A percentile compares a stretch with the other conserved stretches of the same genome.
phyloP scores from a whole-genome alignment of 306 rosid species.

The Gillenia trifoliata region DNA sequence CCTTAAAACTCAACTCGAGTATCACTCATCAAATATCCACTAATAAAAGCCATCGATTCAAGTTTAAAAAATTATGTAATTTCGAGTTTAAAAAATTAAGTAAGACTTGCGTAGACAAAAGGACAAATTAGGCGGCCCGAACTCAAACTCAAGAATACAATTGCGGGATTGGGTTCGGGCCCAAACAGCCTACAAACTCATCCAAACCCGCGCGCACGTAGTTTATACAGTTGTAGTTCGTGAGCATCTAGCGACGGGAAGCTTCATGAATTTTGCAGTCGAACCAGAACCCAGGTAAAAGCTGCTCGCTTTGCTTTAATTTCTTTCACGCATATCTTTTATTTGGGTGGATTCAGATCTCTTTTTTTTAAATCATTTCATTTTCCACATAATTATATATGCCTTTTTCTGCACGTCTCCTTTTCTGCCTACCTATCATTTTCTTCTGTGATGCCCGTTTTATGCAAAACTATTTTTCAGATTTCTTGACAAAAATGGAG shows the following conservation, averaged over 20 bases:
- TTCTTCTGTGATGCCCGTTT: not conserved
- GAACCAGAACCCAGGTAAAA: not conserved
- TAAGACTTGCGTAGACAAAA: too few relatives aligned
- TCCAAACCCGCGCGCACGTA: not conserved
- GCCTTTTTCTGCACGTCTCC: slow-evolving; percentile 9
- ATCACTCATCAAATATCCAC: too few relatives aligned
- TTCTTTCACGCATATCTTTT: not conserved
- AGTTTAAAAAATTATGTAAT: too few relatives aligned
- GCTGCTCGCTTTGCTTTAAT: not conserved
- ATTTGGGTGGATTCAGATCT: not conserved
- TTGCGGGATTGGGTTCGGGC: too few relatives aligned
- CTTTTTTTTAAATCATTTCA: not conserved
- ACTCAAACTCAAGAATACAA: too few relatives aligned
- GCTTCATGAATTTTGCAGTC: not conserved
- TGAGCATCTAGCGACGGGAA: not conserved
- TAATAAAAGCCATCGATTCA: too few relatives aligned
- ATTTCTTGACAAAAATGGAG: not conserved
- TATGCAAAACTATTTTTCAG: not conserved
- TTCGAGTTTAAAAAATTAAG: too few relatives aligned
- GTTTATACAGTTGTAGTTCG: not conserved
- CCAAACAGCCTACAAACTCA: too few relatives aligned
- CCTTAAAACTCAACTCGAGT: too few relatives aligned
- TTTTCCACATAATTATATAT: not conserved
- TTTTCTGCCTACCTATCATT: not conserved
- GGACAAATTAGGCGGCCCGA: too few relatives aligned